Conservation (phyloP, 495 filamentous ascomycete genomes). For the Penicillium macrosclerotiorum region DNA sequence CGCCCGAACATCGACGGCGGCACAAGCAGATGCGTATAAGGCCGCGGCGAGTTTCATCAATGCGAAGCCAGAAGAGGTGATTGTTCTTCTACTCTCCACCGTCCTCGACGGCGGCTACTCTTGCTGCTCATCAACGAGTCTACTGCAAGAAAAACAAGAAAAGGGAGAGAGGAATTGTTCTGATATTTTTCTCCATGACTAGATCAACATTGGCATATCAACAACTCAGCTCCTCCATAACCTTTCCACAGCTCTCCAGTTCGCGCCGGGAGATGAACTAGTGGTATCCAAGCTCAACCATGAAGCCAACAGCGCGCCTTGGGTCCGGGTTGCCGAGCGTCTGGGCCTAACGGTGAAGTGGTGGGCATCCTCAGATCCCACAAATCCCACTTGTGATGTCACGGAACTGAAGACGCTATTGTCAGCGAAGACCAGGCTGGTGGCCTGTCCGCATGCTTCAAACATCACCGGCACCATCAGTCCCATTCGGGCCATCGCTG, state of each 20-base stretch:
- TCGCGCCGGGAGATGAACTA: constrained; percentile 60
- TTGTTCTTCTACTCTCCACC: constrained; percentile 25
- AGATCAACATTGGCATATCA: constrained; percentile 54
- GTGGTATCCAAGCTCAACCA: constrained; percentile 68
- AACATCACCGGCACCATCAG: constrained; percentile 72
- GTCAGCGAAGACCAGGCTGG: constrained; percentile 57
- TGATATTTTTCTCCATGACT: not conserved
- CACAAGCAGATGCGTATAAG: constrained; percentile 52
- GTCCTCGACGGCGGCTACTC: no score
- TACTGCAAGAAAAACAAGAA: no score
- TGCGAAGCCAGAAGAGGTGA: constrained; percentile 59
- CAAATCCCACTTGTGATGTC: constrained; percentile 54
- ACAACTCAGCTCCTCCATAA: constrained; percentile 75
- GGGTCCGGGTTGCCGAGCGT: constrained; percentile 59
- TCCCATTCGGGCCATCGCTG: constrained; percentile 53
- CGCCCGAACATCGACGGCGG: constrained; percentile 51
- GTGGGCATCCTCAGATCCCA: constrained; percentile 49
- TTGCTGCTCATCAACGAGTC: no score
- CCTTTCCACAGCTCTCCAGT: constrained; percentile 57
- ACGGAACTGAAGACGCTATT: constrained; percentile 54
- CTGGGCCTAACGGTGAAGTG: constrained; percentile 61
- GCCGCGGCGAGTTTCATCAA: constrained; percentile 69
- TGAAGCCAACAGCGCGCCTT: constrained; percentile 69
- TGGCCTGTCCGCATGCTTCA: constrained; percentile 64
- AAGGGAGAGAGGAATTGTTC: constrained; percentile 8